Base-by-base conservation (phyloP, 1,284 basidiomycete genomes). In the Amylostereum areolatum region DNA sequence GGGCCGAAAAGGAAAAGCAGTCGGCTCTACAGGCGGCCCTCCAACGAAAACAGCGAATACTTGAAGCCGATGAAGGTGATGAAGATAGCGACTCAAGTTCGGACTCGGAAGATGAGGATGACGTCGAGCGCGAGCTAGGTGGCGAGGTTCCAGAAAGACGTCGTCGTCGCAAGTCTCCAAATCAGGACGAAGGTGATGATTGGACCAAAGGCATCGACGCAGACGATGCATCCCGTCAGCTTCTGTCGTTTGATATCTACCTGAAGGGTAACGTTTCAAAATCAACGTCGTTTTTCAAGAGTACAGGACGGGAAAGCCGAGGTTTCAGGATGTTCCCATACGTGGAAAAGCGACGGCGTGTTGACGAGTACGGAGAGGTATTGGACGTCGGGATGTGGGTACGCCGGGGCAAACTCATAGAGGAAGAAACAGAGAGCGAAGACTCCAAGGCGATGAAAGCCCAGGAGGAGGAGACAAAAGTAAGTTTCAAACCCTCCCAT, bases 291-390 rank as follows among this genome's bases (percentile, higher is more conserved):
- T 95, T 94, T 67, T 92, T 93, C 74, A 91, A 91, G 67, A 84
- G 72, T 55, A 74, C 78, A 33, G 83, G 75, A 48, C 76, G 71
- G 30, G 84, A 83, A 58, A 74, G 74, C 36, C 88, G 84, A 61
- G 79, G 96, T 39, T 98, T 90, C 66, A 79, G 97, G 56, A 97
- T 98, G 90, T 99, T 98, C 69, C 97, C 97, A 0, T 93, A 93
- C 59, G 83, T 97, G 35, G 96, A 99, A 69, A 87, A 92, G 64
- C 94, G 90, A 61, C 75, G 92, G 55, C 76, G 87, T 56, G 89
- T 99, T 12, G 97, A 99, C 65, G 89, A 90, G 55, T 99, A 93
- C 65, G 97, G 97, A 1, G 97, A 99, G 72, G 89, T 86, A 5
- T 75, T 98, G 42, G 96, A 99, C 66, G 85, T 93, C 24, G 94